phyloP scores from a whole-genome alignment of 306 rosid genomes.

The Potentilla sterilis region DNA sequence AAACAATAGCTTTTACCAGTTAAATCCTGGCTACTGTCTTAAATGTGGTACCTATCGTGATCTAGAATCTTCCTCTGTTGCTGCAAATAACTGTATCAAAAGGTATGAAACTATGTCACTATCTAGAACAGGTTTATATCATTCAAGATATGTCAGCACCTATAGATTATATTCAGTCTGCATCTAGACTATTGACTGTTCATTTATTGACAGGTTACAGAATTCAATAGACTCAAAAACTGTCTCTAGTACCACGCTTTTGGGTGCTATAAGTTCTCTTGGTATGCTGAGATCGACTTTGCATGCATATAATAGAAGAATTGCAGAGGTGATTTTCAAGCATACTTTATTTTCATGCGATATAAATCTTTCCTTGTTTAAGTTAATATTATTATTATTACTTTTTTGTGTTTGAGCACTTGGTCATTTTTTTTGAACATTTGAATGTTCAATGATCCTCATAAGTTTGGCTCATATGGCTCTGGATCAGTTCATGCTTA shows the following conservation, averaged over 20 bases:
- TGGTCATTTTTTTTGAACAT: neutral
- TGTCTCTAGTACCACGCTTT: constrained; percentile 38
- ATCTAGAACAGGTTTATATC: neutral
- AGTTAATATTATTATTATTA: neutral
- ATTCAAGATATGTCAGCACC: neutral
- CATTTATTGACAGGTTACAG: constrained; percentile 53
- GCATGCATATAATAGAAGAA: constrained; percentile 62
- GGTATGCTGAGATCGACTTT: constrained; percentile 55
- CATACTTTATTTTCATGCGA: neutral
- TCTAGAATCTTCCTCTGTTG: constrained; percentile 44
- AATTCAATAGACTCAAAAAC: constrained; percentile 50
- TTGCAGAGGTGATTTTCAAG: constrained; percentile 69
- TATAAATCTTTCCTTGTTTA: neutral
- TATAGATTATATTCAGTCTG: neutral
- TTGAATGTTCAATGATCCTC: neutral
- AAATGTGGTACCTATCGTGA: constrained; percentile 70
- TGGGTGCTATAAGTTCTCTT: constrained; percentile 58
- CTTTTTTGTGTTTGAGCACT: neutral
- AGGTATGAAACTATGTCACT: constrained; percentile 35
- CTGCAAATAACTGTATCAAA: constrained; percentile 43
- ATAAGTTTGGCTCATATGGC: neutral
- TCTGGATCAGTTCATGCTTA: neutral
- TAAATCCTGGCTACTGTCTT: constrained; percentile 60
- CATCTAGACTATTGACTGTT: constrained; percentile 11
- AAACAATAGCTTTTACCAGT: constrained; percentile 28